Evolutionary conservation across 345 rosid genomes (phyloP).

Genomic region (Orychophragmus violaceus): DNA sequence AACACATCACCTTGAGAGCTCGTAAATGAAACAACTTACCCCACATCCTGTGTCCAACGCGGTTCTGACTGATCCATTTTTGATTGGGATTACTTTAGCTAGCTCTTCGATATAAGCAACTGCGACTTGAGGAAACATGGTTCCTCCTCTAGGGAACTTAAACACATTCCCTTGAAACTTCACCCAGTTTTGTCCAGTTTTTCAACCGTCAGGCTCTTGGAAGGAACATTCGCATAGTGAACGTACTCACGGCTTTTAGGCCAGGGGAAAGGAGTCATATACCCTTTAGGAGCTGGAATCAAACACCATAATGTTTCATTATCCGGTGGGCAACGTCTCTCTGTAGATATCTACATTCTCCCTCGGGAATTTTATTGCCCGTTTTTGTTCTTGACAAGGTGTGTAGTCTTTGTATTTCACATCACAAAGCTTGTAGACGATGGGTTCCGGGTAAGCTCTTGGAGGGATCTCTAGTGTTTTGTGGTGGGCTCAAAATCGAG

Average conservation of each 20-base stretch:
- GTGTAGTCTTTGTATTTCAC: slow-evolving; percentile 49
- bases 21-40: slow-evolving; percentile 30
- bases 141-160: slow-evolving; percentile 73
- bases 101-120: slow-evolving; percentile 52
- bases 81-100: slow-evolving; percentile 56
- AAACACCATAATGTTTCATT: slow-evolving; percentile 52
- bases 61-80: slow-evolving; percentile 55
- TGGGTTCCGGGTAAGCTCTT: slow-evolving; percentile 23
- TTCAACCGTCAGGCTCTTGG: slow-evolving; percentile 64
- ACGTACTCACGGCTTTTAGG: slow-evolving; percentile 73
- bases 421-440: slow-evolving; percentile 42
- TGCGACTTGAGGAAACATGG: slow-evolving; percentile 65
- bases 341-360: slow-evolving; percentile 57
- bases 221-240: slow-evolving; percentile 65
- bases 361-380: slow-evolving; percentile 59
- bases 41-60: slow-evolving; percentile 68
- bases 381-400: slow-evolving; percentile 60
- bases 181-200: slow-evolving; percentile 72
- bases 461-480: slow-evolving; percentile 43
- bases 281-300: slow-evolving; percentile 64
- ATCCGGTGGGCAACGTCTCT: slow-evolving; percentile 58
- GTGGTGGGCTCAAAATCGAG: slow-evolving; percentile 73
- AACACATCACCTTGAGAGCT: background rate
- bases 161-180: slow-evolving; percentile 62
- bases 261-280: slow-evolving; percentile 62